phyloP scores from a whole-genome alignment of 1,139 yeast species.

The Petasospora rhodanensis region DNA sequence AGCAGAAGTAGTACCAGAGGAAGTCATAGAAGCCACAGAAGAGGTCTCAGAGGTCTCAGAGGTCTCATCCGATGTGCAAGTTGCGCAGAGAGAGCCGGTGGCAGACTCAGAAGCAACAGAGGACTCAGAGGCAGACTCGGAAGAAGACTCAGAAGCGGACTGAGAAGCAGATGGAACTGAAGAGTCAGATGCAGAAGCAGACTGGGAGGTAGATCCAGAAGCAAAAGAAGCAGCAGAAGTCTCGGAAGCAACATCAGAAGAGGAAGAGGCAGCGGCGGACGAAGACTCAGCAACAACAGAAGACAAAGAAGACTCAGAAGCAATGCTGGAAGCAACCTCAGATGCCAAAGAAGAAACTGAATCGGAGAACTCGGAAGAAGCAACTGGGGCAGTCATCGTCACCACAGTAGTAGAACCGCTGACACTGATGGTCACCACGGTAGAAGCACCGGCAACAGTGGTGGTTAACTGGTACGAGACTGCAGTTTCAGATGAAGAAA shows the following conservation, averaged over 20 bases:
- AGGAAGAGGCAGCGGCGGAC: constrained; percentile 9
- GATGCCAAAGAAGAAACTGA: neutral
- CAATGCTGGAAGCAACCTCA: neutral
- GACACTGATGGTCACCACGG: too few relatives aligned
- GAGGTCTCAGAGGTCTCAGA: neutral
- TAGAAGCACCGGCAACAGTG: too few relatives aligned
- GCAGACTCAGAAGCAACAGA: constrained; percentile 2
- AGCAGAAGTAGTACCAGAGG: constrained; percentile 1
- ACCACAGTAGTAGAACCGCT: neutral
- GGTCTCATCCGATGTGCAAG: too few relatives aligned
- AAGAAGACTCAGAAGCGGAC: constrained; percentile 6
- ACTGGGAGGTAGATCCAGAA: neutral
- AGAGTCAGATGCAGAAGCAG: constrained; percentile 3
- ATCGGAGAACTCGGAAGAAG: neutral
- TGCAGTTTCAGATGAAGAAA: too few relatives aligned
- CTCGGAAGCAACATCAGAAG: constrained; percentile 4
- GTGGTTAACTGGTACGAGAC: too few relatives aligned
- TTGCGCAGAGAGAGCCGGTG: constrained; percentile 10
- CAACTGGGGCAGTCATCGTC: neutral
- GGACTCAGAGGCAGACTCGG: constrained; percentile 2
- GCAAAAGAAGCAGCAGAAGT: constrained; percentile 7
- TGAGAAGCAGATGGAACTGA: constrained; percentile 8
- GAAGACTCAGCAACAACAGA: constrained; percentile 3
- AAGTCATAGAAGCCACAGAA: constrained; percentile 4
- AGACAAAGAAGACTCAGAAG: constrained; percentile 6